A percentile compares a stretch with the other conserved stretches of the same genome.
These are phyloP conservation scores for Xerocomellus amylosporus DNA, from an alignment of 768 basidiomycete species.

Conservation along the genomic window DNA sequence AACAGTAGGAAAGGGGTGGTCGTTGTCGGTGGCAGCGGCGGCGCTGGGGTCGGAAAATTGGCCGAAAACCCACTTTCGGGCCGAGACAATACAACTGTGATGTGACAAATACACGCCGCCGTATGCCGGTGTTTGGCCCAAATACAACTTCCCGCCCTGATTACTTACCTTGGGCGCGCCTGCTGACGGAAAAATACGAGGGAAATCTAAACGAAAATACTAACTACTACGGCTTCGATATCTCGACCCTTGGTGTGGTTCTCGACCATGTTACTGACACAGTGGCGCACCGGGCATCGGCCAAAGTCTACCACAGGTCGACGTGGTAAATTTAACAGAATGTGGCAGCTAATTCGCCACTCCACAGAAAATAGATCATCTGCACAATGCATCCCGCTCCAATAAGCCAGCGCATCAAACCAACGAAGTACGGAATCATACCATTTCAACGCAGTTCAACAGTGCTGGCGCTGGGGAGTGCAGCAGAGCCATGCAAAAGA, in stretches of 20 bases:
- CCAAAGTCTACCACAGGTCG: background rate
- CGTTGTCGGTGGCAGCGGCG: constrained; percentile 54
- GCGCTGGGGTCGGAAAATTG: constrained; percentile 60
- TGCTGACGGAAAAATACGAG: background rate
- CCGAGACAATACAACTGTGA: constrained; percentile 41
- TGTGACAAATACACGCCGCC: constrained; percentile 30
- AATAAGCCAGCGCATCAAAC: constrained; percentile 1
- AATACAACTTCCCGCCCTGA: constrained; percentile 25
- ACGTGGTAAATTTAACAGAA: background rate
- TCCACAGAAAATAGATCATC: background rate
- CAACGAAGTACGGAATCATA: background rate
- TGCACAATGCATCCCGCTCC: background rate
- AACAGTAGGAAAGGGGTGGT: constrained; percentile 31
- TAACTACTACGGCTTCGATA: constrained; percentile 12
- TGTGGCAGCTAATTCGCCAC: constrained; percentile 1
- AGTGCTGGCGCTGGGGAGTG: background rate
- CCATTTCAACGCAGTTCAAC: background rate
- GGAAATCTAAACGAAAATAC: constrained; percentile 15
- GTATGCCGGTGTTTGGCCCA: constrained; percentile 34
- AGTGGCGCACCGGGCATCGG: background rate
- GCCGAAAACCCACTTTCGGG: constrained; percentile 59
- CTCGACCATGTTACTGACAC: background rate
- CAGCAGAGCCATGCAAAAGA: background rate
- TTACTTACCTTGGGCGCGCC: constrained; percentile 26
- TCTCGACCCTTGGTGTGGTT: background rate